Conservation (phyloP, 2,329 filamentous ascomycete genomes). For the Hypoxylon sp. region DNA sequence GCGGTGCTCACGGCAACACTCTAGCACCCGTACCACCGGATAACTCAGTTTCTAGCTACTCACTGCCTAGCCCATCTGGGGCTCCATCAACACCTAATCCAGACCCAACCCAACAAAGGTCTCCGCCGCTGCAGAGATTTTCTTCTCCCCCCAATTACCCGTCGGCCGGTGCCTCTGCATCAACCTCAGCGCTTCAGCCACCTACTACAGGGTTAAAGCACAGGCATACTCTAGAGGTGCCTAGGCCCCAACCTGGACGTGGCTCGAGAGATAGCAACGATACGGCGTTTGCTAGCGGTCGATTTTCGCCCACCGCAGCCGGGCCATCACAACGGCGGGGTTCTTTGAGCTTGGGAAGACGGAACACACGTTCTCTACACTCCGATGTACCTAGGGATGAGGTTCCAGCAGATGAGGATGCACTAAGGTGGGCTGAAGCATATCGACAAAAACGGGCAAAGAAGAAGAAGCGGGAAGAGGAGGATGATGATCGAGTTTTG, state of each 20-base stretch:
- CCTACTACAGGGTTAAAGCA: slow-evolving; percentile 77
- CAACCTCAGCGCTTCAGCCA: slow-evolving; percentile 65
- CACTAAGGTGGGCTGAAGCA: slow-evolving; percentile 90
- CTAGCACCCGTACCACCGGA: slow-evolving; percentile 37
- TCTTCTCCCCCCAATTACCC: slow-evolving; percentile 75
- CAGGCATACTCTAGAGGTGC: slow-evolving; percentile 90
- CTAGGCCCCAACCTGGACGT: slow-evolving; percentile 75
- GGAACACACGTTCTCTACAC: slow-evolving; percentile 86
- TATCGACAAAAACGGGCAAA: slow-evolving; percentile 92
- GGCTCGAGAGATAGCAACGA: slow-evolving; percentile 81
- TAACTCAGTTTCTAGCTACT: slow-evolving; percentile 39
- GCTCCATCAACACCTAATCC: slow-evolving; percentile 47
- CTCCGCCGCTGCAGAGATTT: slow-evolving; percentile 68
- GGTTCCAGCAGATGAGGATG: slow-evolving; percentile 88
- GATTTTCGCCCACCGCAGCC: slow-evolving; percentile 79
- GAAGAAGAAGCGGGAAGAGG: slow-evolving; percentile 86
- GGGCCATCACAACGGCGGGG: slow-evolving; percentile 76
- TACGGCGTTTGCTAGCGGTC: slow-evolving; percentile 77
- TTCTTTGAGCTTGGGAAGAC: slow-evolving; percentile 85
- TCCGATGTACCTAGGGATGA: slow-evolving; percentile 90
- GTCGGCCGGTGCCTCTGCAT: slow-evolving; percentile 57
- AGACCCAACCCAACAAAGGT: slow-evolving; percentile 50
- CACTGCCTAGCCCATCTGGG: slow-evolving; percentile 45
- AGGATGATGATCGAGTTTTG: slow-evolving; percentile 94
- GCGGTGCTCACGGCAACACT: slow-evolving; percentile 26